Conservation (phyloP, 2,329 filamentous ascomycete genomes). For the Arthrobotrys musiformis region DNA sequence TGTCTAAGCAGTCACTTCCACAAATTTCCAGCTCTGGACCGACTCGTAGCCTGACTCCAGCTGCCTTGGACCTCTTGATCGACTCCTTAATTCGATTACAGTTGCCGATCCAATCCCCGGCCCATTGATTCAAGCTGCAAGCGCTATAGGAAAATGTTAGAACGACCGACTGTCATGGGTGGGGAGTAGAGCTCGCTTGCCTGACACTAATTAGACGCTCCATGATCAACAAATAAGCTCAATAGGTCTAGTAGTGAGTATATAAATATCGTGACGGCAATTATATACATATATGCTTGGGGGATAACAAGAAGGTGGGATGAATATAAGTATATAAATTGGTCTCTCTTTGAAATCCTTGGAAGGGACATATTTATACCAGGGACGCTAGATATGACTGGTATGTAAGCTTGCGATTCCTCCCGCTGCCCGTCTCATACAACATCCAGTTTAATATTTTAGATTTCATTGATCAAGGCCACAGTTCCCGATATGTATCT, state of each 20-base stretch:
- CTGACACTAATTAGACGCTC: background rate
- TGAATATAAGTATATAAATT: background rate
- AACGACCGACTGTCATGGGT: background rate
- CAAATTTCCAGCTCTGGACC: background rate
- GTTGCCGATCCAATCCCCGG: background rate
- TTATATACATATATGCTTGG: too few relatives aligned
- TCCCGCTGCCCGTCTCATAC: background rate
- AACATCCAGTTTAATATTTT: background rate
- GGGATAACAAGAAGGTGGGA: background rate
- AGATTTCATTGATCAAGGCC: background rate
- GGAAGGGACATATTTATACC: background rate
- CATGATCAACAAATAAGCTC: background rate
- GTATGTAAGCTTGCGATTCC: background rate
- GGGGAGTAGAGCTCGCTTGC: background rate
- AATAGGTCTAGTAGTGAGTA: background rate
- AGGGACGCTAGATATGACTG: background rate
- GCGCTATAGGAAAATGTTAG: background rate
- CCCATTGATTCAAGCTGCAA: background rate
- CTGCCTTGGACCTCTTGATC: background rate
- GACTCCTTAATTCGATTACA: background rate
- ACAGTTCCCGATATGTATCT: background rate
- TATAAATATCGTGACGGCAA: background rate
- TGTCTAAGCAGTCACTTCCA: background rate
- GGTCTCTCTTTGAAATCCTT: too few relatives aligned
- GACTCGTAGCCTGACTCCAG: background rate